Conservation (phyloP, 2,329 filamentous ascomycete genomes). For the Xylariaceae sp. region DNA sequence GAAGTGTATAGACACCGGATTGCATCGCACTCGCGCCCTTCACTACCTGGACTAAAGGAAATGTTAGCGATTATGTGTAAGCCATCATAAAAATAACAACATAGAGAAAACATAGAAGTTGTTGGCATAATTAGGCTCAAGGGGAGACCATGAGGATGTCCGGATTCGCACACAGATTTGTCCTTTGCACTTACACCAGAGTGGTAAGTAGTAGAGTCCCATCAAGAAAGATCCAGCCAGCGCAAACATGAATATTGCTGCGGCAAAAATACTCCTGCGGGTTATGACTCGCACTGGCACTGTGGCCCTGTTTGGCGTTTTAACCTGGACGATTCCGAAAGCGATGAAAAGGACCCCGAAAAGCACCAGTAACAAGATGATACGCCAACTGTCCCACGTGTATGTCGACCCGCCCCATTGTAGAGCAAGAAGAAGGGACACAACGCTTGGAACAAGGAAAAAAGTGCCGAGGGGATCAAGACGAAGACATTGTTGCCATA, state of each 20-base stretch:
- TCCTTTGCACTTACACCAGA: slow-evolving; percentile 45
- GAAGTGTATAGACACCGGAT: slow-evolving; percentile 57
- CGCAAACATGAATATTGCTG: slow-evolving; percentile 32
- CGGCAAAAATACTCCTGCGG: slow-evolving; percentile 53
- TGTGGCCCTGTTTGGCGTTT: slow-evolving; percentile 54
- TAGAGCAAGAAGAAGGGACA: slow-evolving; percentile 60
- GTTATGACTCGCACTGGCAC: slow-evolving; percentile 54
- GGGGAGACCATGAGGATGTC: neutral
- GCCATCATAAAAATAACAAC: neutral
- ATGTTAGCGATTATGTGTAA: slow-evolving; percentile 14
- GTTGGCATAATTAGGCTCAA: neutral
- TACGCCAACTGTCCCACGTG: slow-evolving; percentile 50
- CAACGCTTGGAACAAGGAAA: slow-evolving; percentile 57
- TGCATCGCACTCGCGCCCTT: slow-evolving; percentile 50
- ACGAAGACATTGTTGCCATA: slow-evolving; percentile 46
- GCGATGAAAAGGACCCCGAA: slow-evolving; percentile 45
- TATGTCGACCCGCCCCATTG: slow-evolving; percentile 58
- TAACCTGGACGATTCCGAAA: slow-evolving; percentile 52
- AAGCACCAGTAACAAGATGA: slow-evolving; percentile 52
- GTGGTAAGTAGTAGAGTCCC: slow-evolving; percentile 51
- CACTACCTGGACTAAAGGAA: slow-evolving; percentile 48
- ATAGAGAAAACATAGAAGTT: neutral
- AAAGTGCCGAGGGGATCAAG: slow-evolving; percentile 57
- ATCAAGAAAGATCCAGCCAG: slow-evolving; percentile 49
- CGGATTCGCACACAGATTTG: neutral